Conservation (phyloP, 352 stramenopile genomes). For the Nannochloropsis limnetica region DNA sequence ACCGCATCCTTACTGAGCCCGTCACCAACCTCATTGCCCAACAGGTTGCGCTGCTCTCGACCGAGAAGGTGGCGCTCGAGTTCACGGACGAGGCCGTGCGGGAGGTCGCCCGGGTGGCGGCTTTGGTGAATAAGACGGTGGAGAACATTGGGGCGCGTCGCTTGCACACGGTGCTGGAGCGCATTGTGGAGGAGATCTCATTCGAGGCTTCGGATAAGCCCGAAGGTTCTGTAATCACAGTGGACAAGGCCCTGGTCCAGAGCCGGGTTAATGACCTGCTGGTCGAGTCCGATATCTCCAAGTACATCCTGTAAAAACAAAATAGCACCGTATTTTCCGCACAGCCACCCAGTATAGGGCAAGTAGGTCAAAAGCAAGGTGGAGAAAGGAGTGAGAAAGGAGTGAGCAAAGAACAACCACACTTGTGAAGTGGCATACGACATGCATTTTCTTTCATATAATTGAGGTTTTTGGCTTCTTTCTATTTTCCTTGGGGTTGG, state of each 20-base stretch:
- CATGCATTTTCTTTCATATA: neutral
- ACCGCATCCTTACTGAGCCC: constrained; percentile 98
- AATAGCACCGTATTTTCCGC: neutral
- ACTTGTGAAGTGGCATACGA: neutral
- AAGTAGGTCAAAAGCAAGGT: neutral
- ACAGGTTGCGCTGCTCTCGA: constrained; percentile 92
- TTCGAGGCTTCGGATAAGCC: constrained; percentile 87
- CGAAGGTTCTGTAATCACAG: constrained; percentile 62
- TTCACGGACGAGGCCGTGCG: constrained; percentile 93
- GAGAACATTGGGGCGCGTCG: constrained; percentile 95
- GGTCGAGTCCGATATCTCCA: constrained; percentile 87
- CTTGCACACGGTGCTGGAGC: constrained; percentile 93
- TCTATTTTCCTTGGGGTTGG: too few relatives aligned
- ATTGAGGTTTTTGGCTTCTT: too few relatives aligned
- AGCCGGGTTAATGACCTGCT: constrained; percentile 83
- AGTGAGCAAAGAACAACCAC: neutral
- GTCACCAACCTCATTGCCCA: constrained; percentile 96
- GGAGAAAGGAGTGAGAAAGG: neutral
- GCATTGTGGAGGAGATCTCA: constrained; percentile 93
- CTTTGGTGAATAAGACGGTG: constrained; percentile 53
- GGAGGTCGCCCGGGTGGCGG: constrained; percentile 84
- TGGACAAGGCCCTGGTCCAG: constrained; percentile 85
- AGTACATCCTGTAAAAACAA: constrained; percentile 88
- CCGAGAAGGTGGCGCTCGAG: constrained; percentile 83
- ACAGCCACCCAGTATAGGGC: neutral